Percentiles rank a stretch among this genome's conserved stretches.
Conservation (phyloP, 805 yeast genomes). For the Sungouiella blattae region DNA sequence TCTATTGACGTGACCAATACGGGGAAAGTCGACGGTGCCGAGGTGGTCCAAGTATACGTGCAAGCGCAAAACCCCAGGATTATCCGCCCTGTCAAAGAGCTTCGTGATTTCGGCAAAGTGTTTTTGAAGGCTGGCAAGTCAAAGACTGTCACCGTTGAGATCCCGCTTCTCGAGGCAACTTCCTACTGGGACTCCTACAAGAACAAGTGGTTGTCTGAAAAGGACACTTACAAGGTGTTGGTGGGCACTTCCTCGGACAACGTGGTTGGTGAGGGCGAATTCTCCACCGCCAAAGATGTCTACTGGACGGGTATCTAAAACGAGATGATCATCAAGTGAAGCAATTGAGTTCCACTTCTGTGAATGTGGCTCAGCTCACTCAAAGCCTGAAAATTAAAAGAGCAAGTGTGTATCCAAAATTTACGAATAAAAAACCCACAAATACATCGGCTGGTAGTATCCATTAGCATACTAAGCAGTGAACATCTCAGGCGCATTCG, state of each 20-base stretch:
- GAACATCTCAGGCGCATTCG: no score
- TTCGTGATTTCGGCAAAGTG: constrained; percentile 29
- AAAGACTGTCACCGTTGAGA: constrained; percentile 12
- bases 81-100: constrained; percentile 25
- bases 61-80: constrained; percentile 16
- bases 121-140: constrained; percentile 16
- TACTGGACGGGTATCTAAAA: constrained; percentile 13
- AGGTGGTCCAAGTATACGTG: constrained; percentile 28
- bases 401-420: no score
- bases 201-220: constrained; percentile 24
- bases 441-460: no score
- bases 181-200: constrained; percentile 29
- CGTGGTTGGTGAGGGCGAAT: constrained; percentile 9
- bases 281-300: constrained; percentile 5
- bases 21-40: constrained; percentile 23
- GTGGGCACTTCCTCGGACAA: constrained; percentile 19
- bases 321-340: no score
- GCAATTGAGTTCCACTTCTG: no score
- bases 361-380: no score
- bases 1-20: constrained; percentile 20
- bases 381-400: no score
- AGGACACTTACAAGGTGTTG: constrained; percentile 22
- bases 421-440: no score
- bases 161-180: constrained; percentile 23
- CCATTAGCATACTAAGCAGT: no score